A percentile compares a stretch with the other conserved stretches of the same genome.
These are phyloP conservation scores for Eragrostis tef DNA, from an alignment of 202 grass and related monocot species.

Conservation along the genomic window DNA sequence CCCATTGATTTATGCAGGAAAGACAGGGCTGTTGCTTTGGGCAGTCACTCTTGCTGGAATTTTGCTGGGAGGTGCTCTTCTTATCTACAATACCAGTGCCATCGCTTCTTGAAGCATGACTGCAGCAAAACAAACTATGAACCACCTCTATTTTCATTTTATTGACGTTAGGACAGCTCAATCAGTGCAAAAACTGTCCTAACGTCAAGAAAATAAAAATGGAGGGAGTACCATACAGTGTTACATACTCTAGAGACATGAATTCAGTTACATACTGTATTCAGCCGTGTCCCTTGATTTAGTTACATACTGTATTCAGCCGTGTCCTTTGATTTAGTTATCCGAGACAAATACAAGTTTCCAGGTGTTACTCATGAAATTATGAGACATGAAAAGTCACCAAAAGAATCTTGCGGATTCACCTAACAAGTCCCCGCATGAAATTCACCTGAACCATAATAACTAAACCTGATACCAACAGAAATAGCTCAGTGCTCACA, in stretches of 20 bases:
- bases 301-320: background rate
- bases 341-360: background rate
- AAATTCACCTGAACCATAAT: background rate
- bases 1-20: slow-evolving; percentile 59
- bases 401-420: background rate
- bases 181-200: too few species aligned
- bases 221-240: background rate
- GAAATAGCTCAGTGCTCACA: slow-evolving; percentile 12
- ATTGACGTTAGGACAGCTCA: too few species aligned
- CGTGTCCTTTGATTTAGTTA: background rate
- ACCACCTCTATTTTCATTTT: background rate
- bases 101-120: slow-evolving; percentile 28
- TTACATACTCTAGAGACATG: background rate
- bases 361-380: background rate
- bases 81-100: slow-evolving; percentile 63
- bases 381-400: background rate
- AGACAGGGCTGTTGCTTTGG: slow-evolving; percentile 56
- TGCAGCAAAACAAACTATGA: background rate
- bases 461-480: background rate
- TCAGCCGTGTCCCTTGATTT: background rate
- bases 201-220: too few species aligned
- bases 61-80: slow-evolving; percentile 54
- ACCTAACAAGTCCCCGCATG: background rate
- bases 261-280: too few species aligned
- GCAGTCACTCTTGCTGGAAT: slow-evolving; percentile 58